Evolutionary conservation across 2,329 filamentous ascomycete genomes (phyloP).

Genomic region (Aspergillus latus): DNA sequence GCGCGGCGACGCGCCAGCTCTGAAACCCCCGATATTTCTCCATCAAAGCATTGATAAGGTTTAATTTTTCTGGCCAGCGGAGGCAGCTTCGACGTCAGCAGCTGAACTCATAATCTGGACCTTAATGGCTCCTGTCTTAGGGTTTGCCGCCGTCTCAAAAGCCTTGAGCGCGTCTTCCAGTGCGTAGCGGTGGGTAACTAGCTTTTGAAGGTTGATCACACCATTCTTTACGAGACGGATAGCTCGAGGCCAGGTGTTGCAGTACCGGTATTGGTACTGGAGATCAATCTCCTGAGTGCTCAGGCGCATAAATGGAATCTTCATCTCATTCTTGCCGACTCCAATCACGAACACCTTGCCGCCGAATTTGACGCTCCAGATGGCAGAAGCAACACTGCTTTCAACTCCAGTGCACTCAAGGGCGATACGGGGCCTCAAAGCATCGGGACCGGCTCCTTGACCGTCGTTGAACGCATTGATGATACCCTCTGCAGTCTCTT

Average conservation of each 20-base stretch:
- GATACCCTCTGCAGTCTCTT: slow-evolving; percentile 69
- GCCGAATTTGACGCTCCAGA: slow-evolving; percentile 90
- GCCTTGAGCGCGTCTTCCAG: slow-evolving; percentile 86
- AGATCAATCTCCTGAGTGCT: slow-evolving; percentile 90
- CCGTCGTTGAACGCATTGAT: slow-evolving; percentile 64
- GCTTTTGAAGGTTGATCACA: slow-evolving; percentile 73
- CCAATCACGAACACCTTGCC: slow-evolving; percentile 97
- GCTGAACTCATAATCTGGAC: slow-evolving; percentile 71
- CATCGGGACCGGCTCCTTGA: slow-evolving; percentile 40
- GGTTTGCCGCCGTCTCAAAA: slow-evolving; percentile 83
- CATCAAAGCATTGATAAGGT: slow-evolving; percentile 5
- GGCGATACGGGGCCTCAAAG: slow-evolving; percentile 75
- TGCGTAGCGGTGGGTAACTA: slow-evolving; percentile 85
- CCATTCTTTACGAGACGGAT: slow-evolving; percentile 84
- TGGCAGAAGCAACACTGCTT: slow-evolving; percentile 78
- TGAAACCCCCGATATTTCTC: slow-evolving; percentile 12
- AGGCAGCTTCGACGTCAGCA: slow-evolving; percentile 39
- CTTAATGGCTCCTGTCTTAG: slow-evolving; percentile 94
- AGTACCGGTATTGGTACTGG: slow-evolving; percentile 95
- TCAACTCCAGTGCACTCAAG: slow-evolving; percentile 96
- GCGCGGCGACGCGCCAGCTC: slow-evolving; percentile 11
- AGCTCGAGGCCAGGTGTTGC: slow-evolving; percentile 92
- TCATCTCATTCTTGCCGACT: slow-evolving; percentile 93
- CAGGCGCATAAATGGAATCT: slow-evolving; percentile 90
- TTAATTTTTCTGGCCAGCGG: slow-evolving; percentile 31